A percentile compares a stretch with the other conserved stretches of the same genome.
Evolutionary conservation across 352 stramenopile genomes (phyloP).

Genomic region (Globisporangium spinosum): DNA sequence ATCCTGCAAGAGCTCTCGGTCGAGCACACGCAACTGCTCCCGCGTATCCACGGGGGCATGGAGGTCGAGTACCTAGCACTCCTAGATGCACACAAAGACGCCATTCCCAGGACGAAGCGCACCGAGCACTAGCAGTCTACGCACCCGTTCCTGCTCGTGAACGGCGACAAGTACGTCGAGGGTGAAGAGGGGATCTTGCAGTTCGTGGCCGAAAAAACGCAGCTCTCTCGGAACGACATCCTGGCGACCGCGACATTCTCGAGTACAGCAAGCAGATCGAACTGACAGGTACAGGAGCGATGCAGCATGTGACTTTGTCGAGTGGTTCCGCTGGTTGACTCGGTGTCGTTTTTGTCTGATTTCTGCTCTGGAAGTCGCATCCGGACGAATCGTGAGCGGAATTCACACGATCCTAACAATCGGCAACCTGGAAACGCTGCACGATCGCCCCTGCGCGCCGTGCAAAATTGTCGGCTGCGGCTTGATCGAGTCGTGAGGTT

Average conservation of each 20-base stretch:
- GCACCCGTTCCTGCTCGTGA: constrained; percentile 50
- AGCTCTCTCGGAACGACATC: constrained; percentile 46
- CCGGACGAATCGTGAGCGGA: constrained; percentile 65
- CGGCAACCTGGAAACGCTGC: constrained; percentile 41
- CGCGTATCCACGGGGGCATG: constrained; percentile 41
- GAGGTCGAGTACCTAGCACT: constrained; percentile 56
- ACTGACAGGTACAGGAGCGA: constrained; percentile 32
- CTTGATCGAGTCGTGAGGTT: constrained; percentile 30
- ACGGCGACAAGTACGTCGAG: constrained; percentile 41
- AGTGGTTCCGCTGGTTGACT: neutral
- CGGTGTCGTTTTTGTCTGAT: neutral
- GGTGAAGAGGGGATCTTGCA: constrained; percentile 55
- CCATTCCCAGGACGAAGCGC: constrained; percentile 29
- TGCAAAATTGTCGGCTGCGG: constrained; percentile 74
- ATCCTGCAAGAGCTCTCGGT: constrained; percentile 57
- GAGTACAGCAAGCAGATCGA: constrained; percentile 26
- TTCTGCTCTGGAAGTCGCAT: constrained; percentile 43
- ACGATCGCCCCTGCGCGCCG: constrained; percentile 51
- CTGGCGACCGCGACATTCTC: constrained; percentile 28
- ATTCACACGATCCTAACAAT: constrained; percentile 57
- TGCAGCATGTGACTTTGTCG: neutral
- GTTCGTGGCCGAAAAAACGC: constrained; percentile 50
- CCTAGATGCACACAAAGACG: constrained; percentile 27
- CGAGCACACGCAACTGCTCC: constrained; percentile 46
- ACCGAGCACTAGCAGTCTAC: constrained; percentile 27